phyloP scores from a whole-genome alignment of 441 rosid species.

The Hura crepitans region DNA sequence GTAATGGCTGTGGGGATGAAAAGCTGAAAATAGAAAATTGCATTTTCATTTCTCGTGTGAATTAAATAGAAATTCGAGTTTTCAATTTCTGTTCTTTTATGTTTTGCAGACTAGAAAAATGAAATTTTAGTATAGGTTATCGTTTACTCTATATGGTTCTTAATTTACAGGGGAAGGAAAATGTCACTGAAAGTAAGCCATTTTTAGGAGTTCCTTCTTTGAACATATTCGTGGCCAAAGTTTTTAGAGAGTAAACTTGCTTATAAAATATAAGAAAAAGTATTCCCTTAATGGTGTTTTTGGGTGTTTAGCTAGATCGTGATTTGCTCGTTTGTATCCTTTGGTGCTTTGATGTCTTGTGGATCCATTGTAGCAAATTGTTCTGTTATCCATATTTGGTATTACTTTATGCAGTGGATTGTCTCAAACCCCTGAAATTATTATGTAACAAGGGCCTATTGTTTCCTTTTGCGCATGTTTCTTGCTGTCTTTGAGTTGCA shows the following conservation, averaged over 20 bases:
- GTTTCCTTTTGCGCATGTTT: not conserved
- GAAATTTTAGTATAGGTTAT: not conserved
- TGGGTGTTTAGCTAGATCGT: not conserved
- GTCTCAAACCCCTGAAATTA: conserved; percentile 7
- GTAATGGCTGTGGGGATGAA: conserved; percentile 2
- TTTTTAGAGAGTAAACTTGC: not conserved
- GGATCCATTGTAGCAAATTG: conserved; percentile 9
- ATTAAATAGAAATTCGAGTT: not conserved
- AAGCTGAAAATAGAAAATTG: not conserved
- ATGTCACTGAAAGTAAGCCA: not conserved
- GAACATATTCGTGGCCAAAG: not conserved
- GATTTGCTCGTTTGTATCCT: conserved; percentile 9
- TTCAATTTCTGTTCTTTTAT: not conserved
- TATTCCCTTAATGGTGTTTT: not conserved
- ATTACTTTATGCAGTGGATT: not conserved
- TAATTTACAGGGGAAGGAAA: not conserved
- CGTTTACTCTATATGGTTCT: conserved; percentile 2
- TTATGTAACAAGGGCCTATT: not conserved
- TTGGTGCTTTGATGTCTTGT: conserved; percentile 4
- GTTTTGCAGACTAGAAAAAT: not conserved
- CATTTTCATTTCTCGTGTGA: not conserved
- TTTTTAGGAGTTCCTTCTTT: not conserved
- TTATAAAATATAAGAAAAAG: conserved; percentile 13
- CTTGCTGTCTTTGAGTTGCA: not conserved
- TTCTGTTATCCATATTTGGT: conserved; percentile 1